A percentile compares a stretch with the other conserved stretches of the same genome.
Conservation (phyloP, 2,329 filamentous ascomycete genomes). For the Leptodontidium sp. region DNA sequence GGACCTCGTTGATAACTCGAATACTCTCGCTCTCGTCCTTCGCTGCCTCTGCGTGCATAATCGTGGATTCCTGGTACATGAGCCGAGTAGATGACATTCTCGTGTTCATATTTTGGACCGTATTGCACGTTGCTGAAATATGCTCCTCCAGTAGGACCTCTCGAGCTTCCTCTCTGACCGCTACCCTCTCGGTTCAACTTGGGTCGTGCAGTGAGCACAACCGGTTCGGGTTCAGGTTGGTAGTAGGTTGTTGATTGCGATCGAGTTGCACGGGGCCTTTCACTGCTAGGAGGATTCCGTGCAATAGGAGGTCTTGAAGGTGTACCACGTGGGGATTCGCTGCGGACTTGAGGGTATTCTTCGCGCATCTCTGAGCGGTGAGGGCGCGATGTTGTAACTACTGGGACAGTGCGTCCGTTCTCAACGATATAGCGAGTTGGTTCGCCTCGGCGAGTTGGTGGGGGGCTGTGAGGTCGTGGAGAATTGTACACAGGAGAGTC, state of each 20-base stretch:
- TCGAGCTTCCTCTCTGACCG: constrained; percentile 20
- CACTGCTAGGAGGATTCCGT: constrained; percentile 26
- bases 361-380: constrained; percentile 29
- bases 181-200: constrained; percentile 25
- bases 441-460: constrained; percentile 31
- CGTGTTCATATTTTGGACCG: constrained; percentile 25
- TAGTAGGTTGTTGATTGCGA: constrained; percentile 19
- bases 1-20: constrained; percentile 7
- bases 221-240: constrained; percentile 17
- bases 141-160: constrained; percentile 9
- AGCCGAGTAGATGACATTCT: constrained; percentile 28
- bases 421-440: constrained; percentile 40
- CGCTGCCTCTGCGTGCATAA: constrained; percentile 18
- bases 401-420: constrained; percentile 38
- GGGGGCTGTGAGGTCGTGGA: constrained; percentile 35
- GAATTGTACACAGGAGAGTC: constrained; percentile 33
- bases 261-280: constrained; percentile 20
- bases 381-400: constrained; percentile 7
- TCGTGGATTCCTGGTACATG: constrained; percentile 19
- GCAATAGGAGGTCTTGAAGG: constrained; percentile 25
- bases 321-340: constrained; percentile 26
- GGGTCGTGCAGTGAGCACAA: constrained; percentile 24
- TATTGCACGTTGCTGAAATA: constrained; percentile 31
- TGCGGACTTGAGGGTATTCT: constrained; percentile 24
- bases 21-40: constrained; percentile 24